Evolutionary conservation across 495 filamentous ascomycete genomes (phyloP), one percentile per base, ranked within the genome.

Genomic region (Daldinia decipiens): DNA sequence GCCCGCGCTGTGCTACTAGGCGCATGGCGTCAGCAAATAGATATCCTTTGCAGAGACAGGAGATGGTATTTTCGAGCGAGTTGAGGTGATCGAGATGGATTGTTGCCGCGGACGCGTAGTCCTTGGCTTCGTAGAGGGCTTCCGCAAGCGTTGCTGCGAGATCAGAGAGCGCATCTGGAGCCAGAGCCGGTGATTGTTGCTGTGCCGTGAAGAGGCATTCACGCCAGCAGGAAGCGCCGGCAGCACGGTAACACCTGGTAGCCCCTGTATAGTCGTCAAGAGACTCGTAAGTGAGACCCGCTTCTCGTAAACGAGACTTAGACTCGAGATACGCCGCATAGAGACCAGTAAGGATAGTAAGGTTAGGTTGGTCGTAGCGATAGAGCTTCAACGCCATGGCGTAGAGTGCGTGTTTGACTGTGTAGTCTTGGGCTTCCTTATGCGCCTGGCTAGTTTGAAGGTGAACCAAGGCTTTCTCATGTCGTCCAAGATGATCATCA

Each of bases 231-330:
- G 81, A 69, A 4, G 83, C 76, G 31, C 91, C 89, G n/a, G 93
- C 92, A 13, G 88, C 86, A 62, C 90, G 87, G 79, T 95, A 99
- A 74, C 88, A 90, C 71, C 88, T 87, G 66, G 89, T 92, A 2
- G 95, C 95, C 29, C 87, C 81, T 15, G 80, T 63, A 73, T 92
- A 91, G 68, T 92, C 83, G 9, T 79, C 78, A n/a, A 99, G 89
- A 36, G 88, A 97, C 80, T 98, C 95, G 76, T 95, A 95, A 6
- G 92, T 93, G 80, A 85, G 86, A 4, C 91, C 96, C 45, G 95
- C 94, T 76, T 97, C 93, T 65, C 91, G 89, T 83, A 91, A 93
- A 38, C 87, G 83, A 17, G 92, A 95, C 38, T 86, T 85, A 5
- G 86, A 85, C 71, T 89, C 88, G 5, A 98, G 89, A 69, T 93